Evolutionary conservation across 495 filamentous ascomycete species (phyloP).

Genomic region (Daldinia vernicosa): DNA sequence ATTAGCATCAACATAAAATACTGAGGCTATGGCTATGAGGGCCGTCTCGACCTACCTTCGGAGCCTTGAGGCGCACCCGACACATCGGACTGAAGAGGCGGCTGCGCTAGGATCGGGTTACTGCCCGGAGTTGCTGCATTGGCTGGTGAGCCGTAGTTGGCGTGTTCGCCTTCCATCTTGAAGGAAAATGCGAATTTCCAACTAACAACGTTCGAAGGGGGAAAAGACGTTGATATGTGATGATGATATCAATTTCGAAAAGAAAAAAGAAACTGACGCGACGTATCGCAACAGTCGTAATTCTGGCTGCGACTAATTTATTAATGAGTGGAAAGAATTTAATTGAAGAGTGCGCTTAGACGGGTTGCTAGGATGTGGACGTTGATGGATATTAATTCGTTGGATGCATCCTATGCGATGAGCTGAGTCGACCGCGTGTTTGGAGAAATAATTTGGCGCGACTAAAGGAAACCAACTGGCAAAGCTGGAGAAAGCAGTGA

Average conservation of each 20-base stretch:
- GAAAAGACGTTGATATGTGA: conserved; percentile 10
- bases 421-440: conserved; percentile 46
- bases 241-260: conserved; percentile 14
- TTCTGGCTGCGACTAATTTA: conserved; percentile 23
- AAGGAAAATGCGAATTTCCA: conserved; percentile 12
- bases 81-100: conserved; percentile 54
- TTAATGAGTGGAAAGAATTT: conserved; percentile 17
- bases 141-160: conserved; percentile 63
- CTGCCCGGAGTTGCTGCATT: conserved; percentile 60
- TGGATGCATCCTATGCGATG: conserved; percentile 18
- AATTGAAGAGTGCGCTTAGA: conserved; percentile 35
- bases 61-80: conserved; percentile 37
- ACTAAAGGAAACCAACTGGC: conserved; percentile 28
- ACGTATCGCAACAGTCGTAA: conserved; percentile 30
- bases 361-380: conserved; percentile 21
- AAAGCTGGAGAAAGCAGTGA: conserved; percentile 12
- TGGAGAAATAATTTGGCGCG: conserved; percentile 52
- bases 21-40: not conserved
- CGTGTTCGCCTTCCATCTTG: conserved; percentile 63
- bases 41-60: conserved; percentile 47
- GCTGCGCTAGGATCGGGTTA: conserved; percentile 63
- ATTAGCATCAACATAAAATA: conserved; percentile 28
- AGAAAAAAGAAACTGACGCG: conserved; percentile 29
- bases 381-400: conserved; percentile 32
- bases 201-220: conserved; percentile 30